These are phyloP conservation scores for Apiospora saccharicola DNA, from an alignment of 2,329 filamentous ascomycete genomes.

Conservation along the genomic window DNA sequence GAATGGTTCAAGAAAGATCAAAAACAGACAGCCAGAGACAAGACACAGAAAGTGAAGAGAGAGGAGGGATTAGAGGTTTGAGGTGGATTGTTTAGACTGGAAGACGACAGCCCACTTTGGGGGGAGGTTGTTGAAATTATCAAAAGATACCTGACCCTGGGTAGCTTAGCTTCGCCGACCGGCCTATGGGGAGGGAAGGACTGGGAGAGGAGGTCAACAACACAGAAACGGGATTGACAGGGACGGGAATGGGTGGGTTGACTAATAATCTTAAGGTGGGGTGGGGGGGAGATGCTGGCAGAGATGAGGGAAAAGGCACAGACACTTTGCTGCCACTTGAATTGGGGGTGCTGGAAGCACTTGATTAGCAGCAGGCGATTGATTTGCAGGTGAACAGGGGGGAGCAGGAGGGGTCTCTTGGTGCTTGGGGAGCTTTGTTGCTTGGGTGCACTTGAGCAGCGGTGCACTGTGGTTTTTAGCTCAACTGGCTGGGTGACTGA, in stretches of 20 bases:
- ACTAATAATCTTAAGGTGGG: constrained; percentile 7
- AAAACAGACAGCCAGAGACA: constrained; percentile 22
- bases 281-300: not conserved
- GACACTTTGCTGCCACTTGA: not conserved
- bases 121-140: constrained; percentile 28
- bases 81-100: constrained; percentile 22
- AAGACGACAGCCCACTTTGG: constrained; percentile 21
- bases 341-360: not conserved
- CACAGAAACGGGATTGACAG: constrained; percentile 20
- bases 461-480: not conserved
- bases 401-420: not conserved
- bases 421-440: not conserved
- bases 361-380: not conserved
- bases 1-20: constrained; percentile 30
- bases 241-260: constrained; percentile 17
- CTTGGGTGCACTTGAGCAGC: too few species aligned
- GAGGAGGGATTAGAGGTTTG: constrained; percentile 22
- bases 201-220: constrained; percentile 29
- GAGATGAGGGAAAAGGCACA: constrained; percentile 7
- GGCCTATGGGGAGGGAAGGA: not conserved
- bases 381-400: not conserved
- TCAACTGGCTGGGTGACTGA: not conserved
- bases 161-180: constrained; percentile 10
- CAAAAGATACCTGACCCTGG: constrained; percentile 27
- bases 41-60: constrained; percentile 19